Conservation (phyloP, 352 stramenopile species). For the Plasmopara muralis region DNA sequence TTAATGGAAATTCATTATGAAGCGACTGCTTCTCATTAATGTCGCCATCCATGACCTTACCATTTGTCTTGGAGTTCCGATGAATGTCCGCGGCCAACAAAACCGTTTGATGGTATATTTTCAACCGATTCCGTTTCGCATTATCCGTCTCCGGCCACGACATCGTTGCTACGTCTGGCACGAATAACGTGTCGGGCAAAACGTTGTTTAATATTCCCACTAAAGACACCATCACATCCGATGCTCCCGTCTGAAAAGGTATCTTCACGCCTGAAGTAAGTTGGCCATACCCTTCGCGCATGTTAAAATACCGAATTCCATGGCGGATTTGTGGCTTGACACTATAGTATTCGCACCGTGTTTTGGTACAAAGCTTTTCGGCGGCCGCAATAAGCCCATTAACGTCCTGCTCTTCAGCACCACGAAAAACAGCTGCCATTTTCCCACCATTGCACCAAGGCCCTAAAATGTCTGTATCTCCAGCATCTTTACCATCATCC, state of each 20-base stretch:
- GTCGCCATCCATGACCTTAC: too few species aligned
- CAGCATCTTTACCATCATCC: background rate
- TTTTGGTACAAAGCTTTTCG: constrained; percentile 34
- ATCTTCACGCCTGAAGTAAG: constrained; percentile 19
- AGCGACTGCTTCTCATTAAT: too few species aligned
- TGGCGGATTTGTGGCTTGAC: constrained; percentile 18
- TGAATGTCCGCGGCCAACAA: too few species aligned
- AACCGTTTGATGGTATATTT: constrained; percentile 27
- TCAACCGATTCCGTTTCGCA: constrained; percentile 28
- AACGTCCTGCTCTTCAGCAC: constrained; percentile 41
- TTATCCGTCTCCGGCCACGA: constrained; percentile 23
- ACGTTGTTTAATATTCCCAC: constrained; percentile 53
- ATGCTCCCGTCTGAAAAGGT: constrained; percentile 39
- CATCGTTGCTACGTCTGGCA: constrained; percentile 22
- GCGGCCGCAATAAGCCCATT: constrained; percentile 31
- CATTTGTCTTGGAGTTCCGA: too few species aligned
- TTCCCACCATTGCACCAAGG: too few species aligned
- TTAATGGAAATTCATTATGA: too few species aligned
- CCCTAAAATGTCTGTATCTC: too few species aligned
- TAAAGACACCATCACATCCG: constrained; percentile 45
- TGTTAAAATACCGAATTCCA: constrained; percentile 50
- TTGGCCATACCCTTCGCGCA: constrained; percentile 52
- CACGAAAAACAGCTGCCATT: constrained; percentile 32
- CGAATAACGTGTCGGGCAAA: constrained; percentile 32
- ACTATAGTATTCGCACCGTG: constrained; percentile 44